Conservation (phyloP, 176 grass and related monocot genomes). For the Dactylis glomerata region DNA sequence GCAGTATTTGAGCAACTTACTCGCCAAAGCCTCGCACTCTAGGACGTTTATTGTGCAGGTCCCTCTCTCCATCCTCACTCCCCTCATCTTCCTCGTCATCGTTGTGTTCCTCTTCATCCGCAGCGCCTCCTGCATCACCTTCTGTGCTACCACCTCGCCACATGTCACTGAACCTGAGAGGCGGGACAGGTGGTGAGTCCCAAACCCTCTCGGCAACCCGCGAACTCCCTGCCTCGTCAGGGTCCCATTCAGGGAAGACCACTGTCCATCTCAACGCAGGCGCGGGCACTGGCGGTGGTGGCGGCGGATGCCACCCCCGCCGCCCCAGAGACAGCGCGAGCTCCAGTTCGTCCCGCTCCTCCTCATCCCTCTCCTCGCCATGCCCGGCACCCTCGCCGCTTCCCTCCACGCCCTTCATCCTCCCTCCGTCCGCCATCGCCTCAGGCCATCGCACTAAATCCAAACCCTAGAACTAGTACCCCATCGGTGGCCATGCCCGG, state of each 20-base stretch:
- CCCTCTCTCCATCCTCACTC: constrained; percentile 33
- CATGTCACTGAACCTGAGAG: constrained; percentile 9
- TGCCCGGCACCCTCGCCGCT: constrained; percentile 29
- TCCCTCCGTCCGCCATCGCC: constrained; percentile 57
- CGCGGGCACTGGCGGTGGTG: neutral
- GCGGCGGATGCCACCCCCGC: constrained; percentile 36
- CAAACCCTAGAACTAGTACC: constrained; percentile 45
- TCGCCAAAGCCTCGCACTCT: constrained; percentile 63
- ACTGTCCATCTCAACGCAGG: constrained; percentile 6
- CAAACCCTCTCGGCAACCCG: neutral
- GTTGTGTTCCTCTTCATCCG: neutral
- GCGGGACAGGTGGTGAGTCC: neutral
- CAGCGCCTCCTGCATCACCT: neutral
- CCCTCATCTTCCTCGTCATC: constrained; percentile 25
- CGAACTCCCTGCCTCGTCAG: constrained; percentile 37
- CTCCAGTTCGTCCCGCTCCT: constrained; percentile 39
- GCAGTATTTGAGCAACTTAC: constrained; percentile 48
- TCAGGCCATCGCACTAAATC: constrained; percentile 12
- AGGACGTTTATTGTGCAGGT: constrained; percentile 74
- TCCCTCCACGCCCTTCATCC: constrained; percentile 66
- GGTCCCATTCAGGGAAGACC: constrained; percentile 26
- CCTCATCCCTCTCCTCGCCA: constrained; percentile 34
- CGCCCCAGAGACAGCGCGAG: constrained; percentile 48
- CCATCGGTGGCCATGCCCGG: neutral
- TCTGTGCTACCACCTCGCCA: neutral